Conservation (phyloP, 352 stramenopile genomes). For the Aphanomyces invadans region DNA sequence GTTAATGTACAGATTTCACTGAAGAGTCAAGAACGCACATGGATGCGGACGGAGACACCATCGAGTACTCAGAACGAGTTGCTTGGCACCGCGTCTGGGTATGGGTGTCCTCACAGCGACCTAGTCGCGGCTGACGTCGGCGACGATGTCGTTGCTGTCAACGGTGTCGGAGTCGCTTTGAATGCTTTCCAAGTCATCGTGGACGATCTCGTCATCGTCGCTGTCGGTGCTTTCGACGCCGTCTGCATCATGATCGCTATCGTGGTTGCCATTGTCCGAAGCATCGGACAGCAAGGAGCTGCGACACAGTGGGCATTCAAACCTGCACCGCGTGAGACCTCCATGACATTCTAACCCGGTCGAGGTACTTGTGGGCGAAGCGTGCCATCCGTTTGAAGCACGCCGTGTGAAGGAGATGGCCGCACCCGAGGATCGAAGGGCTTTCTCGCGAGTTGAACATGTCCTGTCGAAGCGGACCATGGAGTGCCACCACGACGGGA, state of each 20-base stretch:
- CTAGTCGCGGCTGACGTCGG: too few species aligned
- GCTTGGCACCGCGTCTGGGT: too few species aligned
- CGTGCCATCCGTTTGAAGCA: constrained; percentile 60
- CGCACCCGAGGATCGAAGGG: constrained; percentile 61
- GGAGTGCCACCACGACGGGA: not conserved
- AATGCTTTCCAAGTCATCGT: too few species aligned
- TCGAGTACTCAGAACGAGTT: too few species aligned
- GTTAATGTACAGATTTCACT: too few species aligned
- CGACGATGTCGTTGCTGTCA: too few species aligned
- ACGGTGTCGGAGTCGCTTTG: too few species aligned
- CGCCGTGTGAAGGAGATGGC: constrained; percentile 62
- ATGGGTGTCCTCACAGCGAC: too few species aligned
- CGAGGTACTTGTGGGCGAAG: constrained; percentile 9
- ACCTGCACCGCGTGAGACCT: constrained; percentile 27
- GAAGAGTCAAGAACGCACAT: too few species aligned
- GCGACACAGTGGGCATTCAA: constrained; percentile 58
- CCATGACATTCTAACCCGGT: too few species aligned
- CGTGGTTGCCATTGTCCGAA: constrained; percentile 16
- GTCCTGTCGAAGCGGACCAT: constrained; percentile 27
- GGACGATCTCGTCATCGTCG: constrained; percentile 21
- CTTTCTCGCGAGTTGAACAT: constrained; percentile 69
- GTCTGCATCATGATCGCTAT: constrained; percentile 8
- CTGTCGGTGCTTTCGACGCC: not conserved
- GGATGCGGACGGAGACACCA: too few species aligned
- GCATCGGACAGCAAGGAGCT: constrained; percentile 38